Conservation (phyloP, 768 basidiomycete genomes). For the Pleurotus ostreatus region DNA sequence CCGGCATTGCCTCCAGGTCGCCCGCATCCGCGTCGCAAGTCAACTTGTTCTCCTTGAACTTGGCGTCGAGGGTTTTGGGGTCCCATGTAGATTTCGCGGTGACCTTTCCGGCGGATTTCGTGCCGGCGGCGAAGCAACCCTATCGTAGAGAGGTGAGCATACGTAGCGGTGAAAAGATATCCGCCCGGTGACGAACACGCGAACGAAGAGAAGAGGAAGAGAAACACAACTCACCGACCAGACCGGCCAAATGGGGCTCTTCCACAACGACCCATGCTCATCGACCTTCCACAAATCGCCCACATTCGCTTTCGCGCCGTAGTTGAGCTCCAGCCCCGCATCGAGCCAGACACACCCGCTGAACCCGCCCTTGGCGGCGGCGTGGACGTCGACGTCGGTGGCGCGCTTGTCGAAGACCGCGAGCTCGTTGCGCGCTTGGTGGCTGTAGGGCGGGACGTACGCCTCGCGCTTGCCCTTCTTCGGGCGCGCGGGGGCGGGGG, state of each 20-base stretch:
- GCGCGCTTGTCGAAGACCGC: neutral
- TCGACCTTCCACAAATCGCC: neutral
- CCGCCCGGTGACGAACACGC: too few relatives aligned
- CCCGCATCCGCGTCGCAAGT: too few relatives aligned
- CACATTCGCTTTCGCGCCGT: neutral
- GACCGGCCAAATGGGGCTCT: neutral
- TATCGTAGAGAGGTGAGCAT: too few relatives aligned
- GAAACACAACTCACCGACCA: neutral
- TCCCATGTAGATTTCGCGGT: too few relatives aligned
- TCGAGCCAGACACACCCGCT: neutral
- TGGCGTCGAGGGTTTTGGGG: too few relatives aligned
- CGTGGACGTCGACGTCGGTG: neutral
- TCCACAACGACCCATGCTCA: neutral
- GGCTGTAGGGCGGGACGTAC: neutral
- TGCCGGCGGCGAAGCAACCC: too few relatives aligned
- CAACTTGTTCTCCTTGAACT: too few relatives aligned
- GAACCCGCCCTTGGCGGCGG: neutral
- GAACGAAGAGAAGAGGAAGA: too few relatives aligned
- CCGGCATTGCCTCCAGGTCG: too few relatives aligned
- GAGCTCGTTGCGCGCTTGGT: neutral
- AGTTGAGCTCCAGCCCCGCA: neutral
- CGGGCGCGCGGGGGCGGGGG: neutral
- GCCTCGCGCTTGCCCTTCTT: neutral
- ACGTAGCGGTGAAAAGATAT: too few relatives aligned
- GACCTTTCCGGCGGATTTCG: too few relatives aligned